Evolutionary conservation across 805 yeast species (phyloP), one percentile per base, ranked within the genome.

Genomic region (Starmerella ratchasimensis): DNA sequence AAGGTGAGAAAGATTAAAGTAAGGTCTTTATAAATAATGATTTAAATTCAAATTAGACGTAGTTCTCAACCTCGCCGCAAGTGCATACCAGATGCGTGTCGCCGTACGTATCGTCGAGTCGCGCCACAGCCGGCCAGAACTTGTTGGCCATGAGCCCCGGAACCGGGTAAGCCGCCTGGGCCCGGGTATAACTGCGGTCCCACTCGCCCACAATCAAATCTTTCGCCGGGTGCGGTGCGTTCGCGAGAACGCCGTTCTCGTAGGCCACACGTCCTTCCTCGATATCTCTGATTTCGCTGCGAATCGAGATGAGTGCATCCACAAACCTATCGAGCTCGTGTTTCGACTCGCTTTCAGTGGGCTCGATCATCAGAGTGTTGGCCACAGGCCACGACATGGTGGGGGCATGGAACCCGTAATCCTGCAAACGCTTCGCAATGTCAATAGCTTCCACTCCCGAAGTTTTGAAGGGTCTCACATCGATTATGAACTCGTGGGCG

Each of bases 381-480:
- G 96, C 88, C 36, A 90, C 93, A 8, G 98, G 98, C 81, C 90
- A 90, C 2, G 97, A 90, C 81, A 90, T 76, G 19, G 98, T 90
- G 45, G 98, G 98, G 1, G 95, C 95, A 61, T 90, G 98, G 74
- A 90, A 90, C 0, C 97, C 95, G 58, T 88, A 90, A 62, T 90
- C 98, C 63, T 90, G 97, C 43, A 90, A 68, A 60, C 98, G 74
- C 66, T 90, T 90, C 40, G 98, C 97, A 42, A 90, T 76, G 58
- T 90, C 98, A 50, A 88, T 82, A 16, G 96, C 96, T 62, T 90
- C 96, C 38, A 88, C 67, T 17, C 93, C 93, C 35, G 71, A 49
- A 20, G 66, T 47, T 61, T 86, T 84, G 65, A 77, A 82, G 24
- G 76, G 81, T 58, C 97, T 74, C 47, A 86, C 65, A 59, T 90